A percentile compares a stretch with the other conserved stretches of the same genome.
Evolutionary conservation across 2,329 filamentous ascomycete species (phyloP).

Genomic region (Nemania sp.): DNA sequence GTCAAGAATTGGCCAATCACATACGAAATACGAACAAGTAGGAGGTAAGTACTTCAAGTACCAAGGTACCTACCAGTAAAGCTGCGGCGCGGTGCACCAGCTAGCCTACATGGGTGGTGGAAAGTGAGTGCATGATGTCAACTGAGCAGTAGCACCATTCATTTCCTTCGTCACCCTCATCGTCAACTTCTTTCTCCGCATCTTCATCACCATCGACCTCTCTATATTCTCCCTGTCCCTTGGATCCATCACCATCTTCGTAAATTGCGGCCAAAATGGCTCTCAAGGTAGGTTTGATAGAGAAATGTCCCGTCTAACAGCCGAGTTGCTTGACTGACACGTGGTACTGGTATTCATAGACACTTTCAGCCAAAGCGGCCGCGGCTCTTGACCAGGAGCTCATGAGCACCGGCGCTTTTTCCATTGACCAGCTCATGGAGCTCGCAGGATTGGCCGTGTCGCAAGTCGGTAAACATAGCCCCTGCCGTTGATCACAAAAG

Average conservation of each 20-base stretch:
- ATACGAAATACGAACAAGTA: too few species aligned
- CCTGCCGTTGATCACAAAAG: background rate
- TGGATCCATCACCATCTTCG: constrained; percentile 25
- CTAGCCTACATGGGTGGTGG: background rate
- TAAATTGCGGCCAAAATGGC: constrained; percentile 29
- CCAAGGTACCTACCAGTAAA: too few species aligned
- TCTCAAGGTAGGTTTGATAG: constrained; percentile 31
- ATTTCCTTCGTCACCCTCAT: background rate
- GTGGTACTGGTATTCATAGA: constrained; percentile 63
- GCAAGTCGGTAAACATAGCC: constrained; percentile 70
- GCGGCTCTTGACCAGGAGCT: constrained; percentile 90
- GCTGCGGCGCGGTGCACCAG: background rate
- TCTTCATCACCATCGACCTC: constrained; percentile 1
- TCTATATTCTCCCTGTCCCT: background rate
- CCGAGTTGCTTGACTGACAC: constrained; percentile 29
- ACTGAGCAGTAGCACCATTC: constrained; percentile 1
- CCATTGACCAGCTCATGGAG: constrained; percentile 96
- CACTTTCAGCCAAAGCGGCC: constrained; percentile 84
- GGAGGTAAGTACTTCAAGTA: too few species aligned
- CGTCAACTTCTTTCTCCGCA: background rate
- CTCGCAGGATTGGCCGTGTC: constrained; percentile 91
- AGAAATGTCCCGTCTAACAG: background rate
- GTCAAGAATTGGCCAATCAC: constrained; percentile 19
- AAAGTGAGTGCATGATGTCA: constrained; percentile 30
- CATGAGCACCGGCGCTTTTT: constrained; percentile 87